Percentiles rank a stretch among this genome's conserved stretches.
These are phyloP conservation scores for Ceratobasidium sp. DNA, from an alignment of 1,284 basidiomycete genomes.

Conservation along the genomic window DNA sequence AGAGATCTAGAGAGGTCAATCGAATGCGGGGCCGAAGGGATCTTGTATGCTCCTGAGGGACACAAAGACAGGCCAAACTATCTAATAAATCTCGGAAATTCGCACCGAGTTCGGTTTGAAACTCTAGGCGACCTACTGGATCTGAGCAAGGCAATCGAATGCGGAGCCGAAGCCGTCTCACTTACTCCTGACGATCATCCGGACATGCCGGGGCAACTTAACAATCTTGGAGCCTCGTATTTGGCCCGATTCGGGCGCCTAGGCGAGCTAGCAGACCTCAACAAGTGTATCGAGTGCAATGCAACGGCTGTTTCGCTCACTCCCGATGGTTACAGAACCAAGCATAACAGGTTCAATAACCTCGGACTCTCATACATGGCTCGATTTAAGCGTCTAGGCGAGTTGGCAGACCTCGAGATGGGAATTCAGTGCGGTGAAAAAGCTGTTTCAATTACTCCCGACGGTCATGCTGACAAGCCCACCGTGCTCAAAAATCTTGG, in stretches of 20 bases:
- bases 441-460: too few relatives aligned
- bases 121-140: not conserved
- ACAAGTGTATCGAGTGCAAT: not conserved
- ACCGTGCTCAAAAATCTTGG: too few relatives aligned
- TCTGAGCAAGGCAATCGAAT: not conserved
- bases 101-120: not conserved
- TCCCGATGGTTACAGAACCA: not conserved
- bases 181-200: not conserved
- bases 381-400: too few relatives aligned
- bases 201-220: not conserved
- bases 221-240: not conserved
- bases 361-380: not conserved
- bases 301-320: not conserved
- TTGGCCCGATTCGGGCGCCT: not conserved
- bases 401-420: not conserved
- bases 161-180: not conserved
- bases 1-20: not conserved
- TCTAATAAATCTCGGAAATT: not conserved
- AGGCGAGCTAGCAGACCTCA: not conserved
- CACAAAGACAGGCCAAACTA: not conserved
- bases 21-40: not conserved
- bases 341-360: not conserved
- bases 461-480: too few relatives aligned
- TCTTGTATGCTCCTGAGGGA: not conserved
- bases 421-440: too few relatives aligned